phyloP scores from a whole-genome alignment of 78 protist species.

The Dictyostelium intermedium region DNA sequence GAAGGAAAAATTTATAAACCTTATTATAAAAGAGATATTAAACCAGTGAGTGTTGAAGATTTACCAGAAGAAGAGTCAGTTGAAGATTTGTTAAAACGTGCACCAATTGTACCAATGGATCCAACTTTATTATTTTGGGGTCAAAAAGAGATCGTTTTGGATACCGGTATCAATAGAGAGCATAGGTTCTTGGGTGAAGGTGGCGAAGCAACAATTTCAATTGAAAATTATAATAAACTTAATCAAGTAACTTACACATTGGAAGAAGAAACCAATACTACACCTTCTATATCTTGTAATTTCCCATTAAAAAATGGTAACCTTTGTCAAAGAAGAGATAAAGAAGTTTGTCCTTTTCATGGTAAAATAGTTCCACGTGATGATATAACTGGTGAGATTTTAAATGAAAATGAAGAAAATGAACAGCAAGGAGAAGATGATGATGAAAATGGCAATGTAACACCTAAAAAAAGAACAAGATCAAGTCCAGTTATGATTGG shows the following conservation, averaged over 20 bases:
- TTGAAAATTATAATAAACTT: background rate
- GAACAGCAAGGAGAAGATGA: background rate
- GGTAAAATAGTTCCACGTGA: slow-evolving; percentile 57
- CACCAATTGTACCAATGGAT: slow-evolving; percentile 45
- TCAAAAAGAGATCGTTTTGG: slow-evolving; percentile 22
- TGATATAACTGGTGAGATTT: slow-evolving; percentile 40
- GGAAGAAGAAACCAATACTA: background rate
- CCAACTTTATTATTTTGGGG: slow-evolving; percentile 67
- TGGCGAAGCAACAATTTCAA: slow-evolving; percentile 12
- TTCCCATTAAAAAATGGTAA: slow-evolving; percentile 48
- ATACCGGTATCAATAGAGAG: slow-evolving; percentile 39
- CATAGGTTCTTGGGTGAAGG: slow-evolving; percentile 66
- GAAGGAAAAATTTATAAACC: slow-evolving; percentile 8
- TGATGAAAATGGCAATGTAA: background rate
- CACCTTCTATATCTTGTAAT: background rate
- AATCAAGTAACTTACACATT: slow-evolving; percentile 47
- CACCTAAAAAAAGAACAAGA: background rate
- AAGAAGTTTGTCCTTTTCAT: slow-evolving; percentile 51
- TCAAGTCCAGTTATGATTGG: background rate
- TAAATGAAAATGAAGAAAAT: background rate
- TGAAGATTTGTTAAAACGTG: slow-evolving; percentile 42
- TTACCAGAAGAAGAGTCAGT: slow-evolving; percentile 62
- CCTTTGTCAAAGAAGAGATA: slow-evolving; percentile 50
- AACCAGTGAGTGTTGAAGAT: background rate
- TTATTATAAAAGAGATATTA: slow-evolving; percentile 29